Conservation (phyloP, 768 basidiomycete genomes). For the Boletus rufocinnamomeus region DNA sequence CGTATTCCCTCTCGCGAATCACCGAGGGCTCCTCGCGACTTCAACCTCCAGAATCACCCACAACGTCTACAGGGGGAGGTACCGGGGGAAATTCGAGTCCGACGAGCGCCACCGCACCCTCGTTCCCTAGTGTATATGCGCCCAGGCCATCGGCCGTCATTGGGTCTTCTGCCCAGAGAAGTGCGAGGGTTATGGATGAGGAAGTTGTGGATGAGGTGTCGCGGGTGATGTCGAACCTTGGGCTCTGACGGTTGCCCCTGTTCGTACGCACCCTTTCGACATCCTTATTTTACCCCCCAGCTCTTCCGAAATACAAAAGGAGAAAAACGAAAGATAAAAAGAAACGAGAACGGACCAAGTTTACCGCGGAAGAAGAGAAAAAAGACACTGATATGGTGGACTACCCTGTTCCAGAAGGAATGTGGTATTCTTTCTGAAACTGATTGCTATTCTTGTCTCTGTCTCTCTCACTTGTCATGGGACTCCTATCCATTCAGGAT, state of each 20-base stretch:
- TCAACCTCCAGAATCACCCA: conserved; percentile 77
- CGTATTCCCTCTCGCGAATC: conserved; percentile 80
- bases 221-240: conserved; percentile 75
- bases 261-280: conserved; percentile 16
- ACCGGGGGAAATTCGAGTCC: conserved; percentile 79
- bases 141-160: conserved; percentile 54
- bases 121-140: conserved; percentile 84
- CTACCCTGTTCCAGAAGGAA: conserved; percentile 25
- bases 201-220: conserved; percentile 70
- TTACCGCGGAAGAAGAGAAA: conserved; percentile 10
- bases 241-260: conserved; percentile 43
- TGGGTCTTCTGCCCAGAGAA: conserved; percentile 46
- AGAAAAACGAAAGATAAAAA: neutral
- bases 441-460: conserved; percentile 18
- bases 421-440: conserved; percentile 22
- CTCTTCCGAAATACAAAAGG: conserved; percentile 7
- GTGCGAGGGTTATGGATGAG: conserved; percentile 47
- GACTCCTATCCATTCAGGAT: conserved; percentile 34
- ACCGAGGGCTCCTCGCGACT: conserved; percentile 64
- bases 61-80: conserved; percentile 70
- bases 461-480: conserved; percentile 28
- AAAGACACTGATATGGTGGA: conserved; percentile 14
- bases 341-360: conserved; percentile 6
- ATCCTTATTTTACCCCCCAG: conserved; percentile 11
- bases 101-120: conserved; percentile 74